Base-by-base conservation (phyloP, 2,329 filamentous ascomycete species). In the Exophiala sideris region DNA sequence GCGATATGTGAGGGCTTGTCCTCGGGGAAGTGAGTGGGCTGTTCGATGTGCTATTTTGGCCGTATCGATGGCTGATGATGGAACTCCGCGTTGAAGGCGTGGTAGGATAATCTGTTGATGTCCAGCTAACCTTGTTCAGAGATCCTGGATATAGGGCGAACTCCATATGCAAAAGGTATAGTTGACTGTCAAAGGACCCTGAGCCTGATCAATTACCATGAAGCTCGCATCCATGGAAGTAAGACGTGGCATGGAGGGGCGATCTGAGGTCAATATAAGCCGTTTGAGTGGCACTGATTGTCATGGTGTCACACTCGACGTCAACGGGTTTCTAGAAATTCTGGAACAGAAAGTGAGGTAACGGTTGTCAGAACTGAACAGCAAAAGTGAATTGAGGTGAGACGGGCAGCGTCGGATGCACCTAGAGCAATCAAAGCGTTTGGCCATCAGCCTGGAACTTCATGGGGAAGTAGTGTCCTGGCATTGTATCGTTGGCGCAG, bases 251-350 rank as follows among this genome's bases (percentile, higher is more conserved):
- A 29, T 29, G 24, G 7, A 8, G 4, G 7, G 24, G 3, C 24
- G 7, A 29, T 3, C 7, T 29, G 47, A 47, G 34, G 40, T 54
- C 21, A 29, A 20, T 29, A 29, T 29, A 20, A 39, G 10, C 32
- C 34, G 14, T 39, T 42, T n/a, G 14, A n/a, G 33, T 46, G 16
- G 16, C 16, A 18, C 3, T 3, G 16, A 18, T 54, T 48, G 52
- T 14, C 45, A 45, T 44, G 24, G 16, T 35, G 38, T 49, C 34
- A 45, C 10, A 18, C 84, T 89, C 11, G 97, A 14, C 36, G 39
- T 36, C 24, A 45, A 29, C 45, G 49, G 10, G 16, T 8, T 40
- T 53, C 52, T 39, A 36, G 47, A 49, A 46, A 2, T 40, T 46
- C 39, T 32, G 29, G 38, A 39, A 16, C 4, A 12, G 34, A 33